phyloP scores from a whole-genome alignment of 495 filamentous ascomycete genomes.

The Arthonia radiata region DNA sequence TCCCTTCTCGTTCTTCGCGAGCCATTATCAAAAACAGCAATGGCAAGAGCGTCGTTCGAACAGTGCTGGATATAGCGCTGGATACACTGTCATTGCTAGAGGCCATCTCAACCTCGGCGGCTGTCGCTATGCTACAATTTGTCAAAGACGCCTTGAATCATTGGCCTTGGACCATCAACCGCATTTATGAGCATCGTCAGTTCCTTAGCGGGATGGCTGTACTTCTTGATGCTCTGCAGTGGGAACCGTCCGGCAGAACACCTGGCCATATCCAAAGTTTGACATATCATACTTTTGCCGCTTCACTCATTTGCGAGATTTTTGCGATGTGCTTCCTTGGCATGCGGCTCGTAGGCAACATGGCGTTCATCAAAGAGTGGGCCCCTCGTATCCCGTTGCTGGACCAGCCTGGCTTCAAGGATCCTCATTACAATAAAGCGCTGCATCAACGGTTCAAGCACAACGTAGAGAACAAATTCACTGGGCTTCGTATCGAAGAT shows the following conservation, averaged over 20 bases:
- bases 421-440: conserved; percentile 58
- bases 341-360: conserved; percentile 43
- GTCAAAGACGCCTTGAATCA: conserved; percentile 64
- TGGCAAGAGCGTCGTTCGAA: conserved; percentile 22
- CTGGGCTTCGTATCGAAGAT: conserved; percentile 38
- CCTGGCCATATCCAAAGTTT: background rate
- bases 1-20: conserved; percentile 46
- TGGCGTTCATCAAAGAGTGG: conserved; percentile 37
- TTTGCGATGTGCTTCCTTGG: conserved; percentile 80
- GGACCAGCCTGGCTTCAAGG: conserved; percentile 42
- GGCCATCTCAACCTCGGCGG: conserved; percentile 30
- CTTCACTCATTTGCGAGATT: conserved; percentile 46
- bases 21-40: conserved; percentile 19
- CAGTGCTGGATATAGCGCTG: conserved; percentile 52
- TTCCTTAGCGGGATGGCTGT: conserved; percentile 46
- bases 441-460: conserved; percentile 60
- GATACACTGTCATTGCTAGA: conserved; percentile 46
- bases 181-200: conserved; percentile 41
- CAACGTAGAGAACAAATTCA: conserved; percentile 59
- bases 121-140: conserved; percentile 60
- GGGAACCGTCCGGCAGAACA: conserved; percentile 5
- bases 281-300: conserved; percentile 1
- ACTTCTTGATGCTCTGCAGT: no score
- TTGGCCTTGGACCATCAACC: conserved; percentile 75
- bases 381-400: conserved; percentile 54